These are phyloP conservation scores for Penicillium aurantiogriseum DNA, from an alignment of 2,329 filamentous ascomycete genomes.

Conservation along the genomic window DNA sequence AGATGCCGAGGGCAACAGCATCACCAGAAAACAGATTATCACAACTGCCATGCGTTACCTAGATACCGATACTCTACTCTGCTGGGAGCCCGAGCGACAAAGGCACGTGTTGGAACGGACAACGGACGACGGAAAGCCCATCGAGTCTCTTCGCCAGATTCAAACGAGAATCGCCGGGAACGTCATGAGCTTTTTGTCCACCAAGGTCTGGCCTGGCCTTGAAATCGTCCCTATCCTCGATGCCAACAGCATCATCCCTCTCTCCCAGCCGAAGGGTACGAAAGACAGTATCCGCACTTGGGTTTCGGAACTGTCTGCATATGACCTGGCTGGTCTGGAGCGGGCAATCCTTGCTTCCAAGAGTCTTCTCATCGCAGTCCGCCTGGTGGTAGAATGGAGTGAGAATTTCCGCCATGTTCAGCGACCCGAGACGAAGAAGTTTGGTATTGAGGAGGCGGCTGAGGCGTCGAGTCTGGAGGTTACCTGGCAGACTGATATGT, in stretches of 20 bases:
- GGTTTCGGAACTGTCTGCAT: slow-evolving; percentile 68
- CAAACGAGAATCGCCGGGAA: slow-evolving; percentile 69
- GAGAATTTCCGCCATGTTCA: slow-evolving; percentile 61
- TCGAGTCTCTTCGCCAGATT: slow-evolving; percentile 64
- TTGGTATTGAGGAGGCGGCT: slow-evolving; percentile 81
- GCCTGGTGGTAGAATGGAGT: slow-evolving; percentile 85
- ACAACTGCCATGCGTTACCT: slow-evolving; percentile 77
- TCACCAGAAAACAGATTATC: slow-evolving; percentile 63
- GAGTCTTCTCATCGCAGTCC: slow-evolving; percentile 72
- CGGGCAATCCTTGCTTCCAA: slow-evolving; percentile 81
- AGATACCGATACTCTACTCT: slow-evolving; percentile 86
- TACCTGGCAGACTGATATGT: slow-evolving; percentile 81
- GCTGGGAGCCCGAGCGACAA: slow-evolving; percentile 69
- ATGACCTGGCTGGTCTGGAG: slow-evolving; percentile 85
- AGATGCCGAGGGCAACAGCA: slow-evolving; percentile 53
- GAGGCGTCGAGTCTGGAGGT: slow-evolving; percentile 79
- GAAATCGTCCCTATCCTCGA: slow-evolving; percentile 80
- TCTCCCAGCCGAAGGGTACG: slow-evolving; percentile 70
- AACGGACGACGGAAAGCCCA: slow-evolving; percentile 45
- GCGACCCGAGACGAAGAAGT: slow-evolving; percentile 47
- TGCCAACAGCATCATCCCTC: slow-evolving; percentile 70
- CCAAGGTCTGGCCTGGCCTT: slow-evolving; percentile 78
- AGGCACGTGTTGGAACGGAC: slow-evolving; percentile 50
- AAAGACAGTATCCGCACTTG: slow-evolving; percentile 74
- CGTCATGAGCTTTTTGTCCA: slow-evolving; percentile 69